These are phyloP conservation scores for Fagopyrum esculentum DNA, from an alignment of 148 eudicot genomes.

Conservation along the genomic window DNA sequence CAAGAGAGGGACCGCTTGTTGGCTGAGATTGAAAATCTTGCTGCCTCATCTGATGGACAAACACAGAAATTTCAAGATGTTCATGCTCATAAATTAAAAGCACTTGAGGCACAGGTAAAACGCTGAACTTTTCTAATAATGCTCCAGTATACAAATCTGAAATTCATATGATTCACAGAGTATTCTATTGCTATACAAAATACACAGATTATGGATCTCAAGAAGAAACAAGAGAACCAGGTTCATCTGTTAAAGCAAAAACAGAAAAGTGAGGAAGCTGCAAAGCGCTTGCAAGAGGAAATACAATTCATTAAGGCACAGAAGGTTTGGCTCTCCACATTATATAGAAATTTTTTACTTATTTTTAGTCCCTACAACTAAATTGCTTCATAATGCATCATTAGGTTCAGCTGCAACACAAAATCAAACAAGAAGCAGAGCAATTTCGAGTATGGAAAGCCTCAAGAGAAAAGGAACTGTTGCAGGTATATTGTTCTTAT, in stretches of 20 bases:
- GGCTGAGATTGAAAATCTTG: slow-evolving; percentile 84
- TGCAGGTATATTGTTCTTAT: slow-evolving; percentile 50
- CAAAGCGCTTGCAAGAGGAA: slow-evolving; percentile 90
- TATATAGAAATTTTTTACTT: not conserved
- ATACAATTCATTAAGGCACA: slow-evolving; percentile 92
- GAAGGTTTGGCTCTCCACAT: slow-evolving; percentile 45
- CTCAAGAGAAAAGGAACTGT: slow-evolving; percentile 88
- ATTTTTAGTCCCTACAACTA: not conserved
- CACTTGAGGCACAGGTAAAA: slow-evolving; percentile 86
- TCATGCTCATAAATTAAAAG: slow-evolving; percentile 82
- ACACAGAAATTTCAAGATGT: slow-evolving; percentile 77
- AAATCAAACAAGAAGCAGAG: slow-evolving; percentile 97
- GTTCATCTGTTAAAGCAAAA: slow-evolving; percentile 91
- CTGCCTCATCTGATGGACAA: slow-evolving; percentile 87
- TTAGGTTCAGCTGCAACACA: slow-evolving; percentile 94
- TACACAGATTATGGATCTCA: slow-evolving; percentile 81
- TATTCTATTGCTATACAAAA: not conserved
- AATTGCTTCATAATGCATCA: slow-evolving; percentile 4
- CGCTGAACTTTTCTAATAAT: slow-evolving; percentile 1
- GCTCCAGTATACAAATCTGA: not conserved
- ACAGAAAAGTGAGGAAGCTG: slow-evolving; percentile 97
- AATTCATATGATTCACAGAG: not conserved
- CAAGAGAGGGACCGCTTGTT: slow-evolving; percentile 83
- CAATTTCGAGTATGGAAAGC: slow-evolving; percentile 99
- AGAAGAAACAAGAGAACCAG: slow-evolving; percentile 96